Percentiles rank a stretch among this genome's conserved stretches.
These are phyloP conservation scores for Globisporangium spiculum DNA, from an alignment of 352 stramenopile species.

Conservation along the genomic window DNA sequence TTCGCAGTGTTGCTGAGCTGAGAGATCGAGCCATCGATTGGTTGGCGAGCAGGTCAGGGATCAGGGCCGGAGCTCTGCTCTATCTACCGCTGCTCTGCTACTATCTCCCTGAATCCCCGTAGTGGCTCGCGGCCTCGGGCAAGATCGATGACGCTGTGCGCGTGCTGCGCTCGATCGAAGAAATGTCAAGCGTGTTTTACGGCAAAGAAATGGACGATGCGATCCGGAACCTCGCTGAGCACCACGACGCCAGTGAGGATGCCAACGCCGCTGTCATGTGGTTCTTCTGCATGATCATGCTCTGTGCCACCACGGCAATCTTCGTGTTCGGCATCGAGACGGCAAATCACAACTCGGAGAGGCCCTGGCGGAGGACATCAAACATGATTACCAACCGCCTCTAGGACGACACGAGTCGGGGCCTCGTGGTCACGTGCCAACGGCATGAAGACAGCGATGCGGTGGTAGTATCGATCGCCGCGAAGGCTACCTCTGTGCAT, in stretches of 20 bases:
- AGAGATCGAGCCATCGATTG: slow-evolving; percentile 10
- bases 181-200: background rate
- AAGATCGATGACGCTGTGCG: slow-evolving; percentile 43
- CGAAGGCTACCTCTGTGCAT: too few species aligned
- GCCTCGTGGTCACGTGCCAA: background rate
- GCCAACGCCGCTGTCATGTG: background rate
- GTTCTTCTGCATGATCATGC: slow-evolving; percentile 16
- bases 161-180: slow-evolving; percentile 50
- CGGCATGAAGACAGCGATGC: background rate
- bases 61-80: slow-evolving; percentile 4
- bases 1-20: slow-evolving; percentile 34
- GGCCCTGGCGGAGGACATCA: background rate
- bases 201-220: background rate
- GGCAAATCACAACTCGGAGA: slow-evolving; percentile 4
- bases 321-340: slow-evolving; percentile 3
- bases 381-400: background rate
- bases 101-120: slow-evolving; percentile 55
- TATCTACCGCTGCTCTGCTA: slow-evolving; percentile 26
- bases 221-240: too few species aligned
- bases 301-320: slow-evolving; percentile 8
- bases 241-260: too few species aligned
- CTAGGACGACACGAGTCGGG: background rate
- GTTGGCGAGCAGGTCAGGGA: slow-evolving; percentile 18
- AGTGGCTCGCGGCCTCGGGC: slow-evolving; percentile 57
- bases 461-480: too few species aligned